Conservation (phyloP, 495 filamentous ascomycete genomes). For the Symbiotaphrina buchneri region DNA sequence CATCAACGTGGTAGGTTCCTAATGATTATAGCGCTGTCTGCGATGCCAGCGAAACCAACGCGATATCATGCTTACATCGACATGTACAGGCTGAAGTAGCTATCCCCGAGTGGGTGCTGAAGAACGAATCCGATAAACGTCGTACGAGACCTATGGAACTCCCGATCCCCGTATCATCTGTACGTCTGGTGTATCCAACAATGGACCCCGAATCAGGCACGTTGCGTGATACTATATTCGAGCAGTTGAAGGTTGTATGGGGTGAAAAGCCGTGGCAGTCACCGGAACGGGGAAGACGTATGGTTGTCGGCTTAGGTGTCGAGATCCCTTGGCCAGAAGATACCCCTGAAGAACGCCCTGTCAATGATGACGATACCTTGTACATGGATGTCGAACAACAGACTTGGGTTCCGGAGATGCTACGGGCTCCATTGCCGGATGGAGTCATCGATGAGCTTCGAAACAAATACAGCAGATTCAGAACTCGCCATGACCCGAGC, state of each 20-base stretch:
- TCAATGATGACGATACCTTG: conserved; percentile 43
- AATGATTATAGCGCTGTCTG: background rate
- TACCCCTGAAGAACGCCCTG: conserved; percentile 21
- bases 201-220: conserved; percentile 34
- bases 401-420: conserved; percentile 55
- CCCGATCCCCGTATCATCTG: conserved; percentile 37
- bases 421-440: conserved; percentile 55
- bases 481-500: conserved; percentile 52
- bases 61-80: background rate
- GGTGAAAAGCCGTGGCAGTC: too few species aligned
- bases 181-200: conserved; percentile 65
- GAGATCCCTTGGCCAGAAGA: conserved; percentile 52
- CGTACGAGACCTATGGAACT: conserved; percentile 21
- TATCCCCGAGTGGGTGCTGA: conserved; percentile 29
- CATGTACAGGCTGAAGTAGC: conserved; percentile 27
- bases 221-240: conserved; percentile 50
- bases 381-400: conserved; percentile 50
- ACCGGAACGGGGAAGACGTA: conserved; percentile 22
- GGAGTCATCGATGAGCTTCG: conserved; percentile 71
- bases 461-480: conserved; percentile 64
- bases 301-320: conserved; percentile 35
- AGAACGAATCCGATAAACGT: conserved; percentile 15
- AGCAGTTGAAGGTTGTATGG: too few species aligned
- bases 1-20: conserved; percentile 39
- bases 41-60: background rate